Conservation (phyloP, 768 basidiomycete genomes). For the Exidia glandulosa region DNA sequence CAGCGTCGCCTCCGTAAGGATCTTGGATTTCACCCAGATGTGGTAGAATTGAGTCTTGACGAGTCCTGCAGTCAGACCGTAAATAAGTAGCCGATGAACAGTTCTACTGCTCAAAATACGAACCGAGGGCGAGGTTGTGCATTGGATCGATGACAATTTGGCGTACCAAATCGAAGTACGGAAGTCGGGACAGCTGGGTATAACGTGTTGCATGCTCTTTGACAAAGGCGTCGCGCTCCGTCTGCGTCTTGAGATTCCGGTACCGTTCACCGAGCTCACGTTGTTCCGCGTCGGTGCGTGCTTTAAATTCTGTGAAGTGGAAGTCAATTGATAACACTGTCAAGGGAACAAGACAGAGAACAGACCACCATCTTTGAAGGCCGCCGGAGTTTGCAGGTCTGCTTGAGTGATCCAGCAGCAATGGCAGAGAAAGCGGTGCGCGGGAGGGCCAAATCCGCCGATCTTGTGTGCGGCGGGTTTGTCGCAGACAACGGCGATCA, state of each 20-base stretch:
- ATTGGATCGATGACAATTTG: slow-evolving; percentile 23
- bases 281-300: slow-evolving; percentile 10
- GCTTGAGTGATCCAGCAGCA: slow-evolving; percentile 22
- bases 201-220: slow-evolving; percentile 11
- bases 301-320: not conserved
- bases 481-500: slow-evolving; percentile 26
- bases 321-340: too few species aligned
- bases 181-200: slow-evolving; percentile 16
- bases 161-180: slow-evolving; percentile 18
- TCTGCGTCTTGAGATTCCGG: not conserved
- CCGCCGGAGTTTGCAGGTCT: slow-evolving; percentile 10
- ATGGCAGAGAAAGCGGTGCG: slow-evolving; percentile 24
- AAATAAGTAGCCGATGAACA: too few species aligned
- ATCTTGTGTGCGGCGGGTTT: slow-evolving; percentile 29
- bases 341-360: too few species aligned
- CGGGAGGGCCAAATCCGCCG: slow-evolving; percentile 19
- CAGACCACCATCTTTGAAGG: slow-evolving; percentile 14
- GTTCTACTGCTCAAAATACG: too few species aligned
- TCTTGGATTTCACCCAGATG: too few species aligned
- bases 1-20: too few species aligned
- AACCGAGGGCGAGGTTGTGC: slow-evolving; percentile 23
- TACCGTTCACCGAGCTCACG: slow-evolving; percentile 4
- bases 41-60: too few species aligned
- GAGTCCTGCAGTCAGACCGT: too few species aligned
- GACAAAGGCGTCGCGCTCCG: slow-evolving; percentile 9